Base-by-base conservation (phyloP, 768 basidiomycete species). In the Crepidotus variabilis region DNA sequence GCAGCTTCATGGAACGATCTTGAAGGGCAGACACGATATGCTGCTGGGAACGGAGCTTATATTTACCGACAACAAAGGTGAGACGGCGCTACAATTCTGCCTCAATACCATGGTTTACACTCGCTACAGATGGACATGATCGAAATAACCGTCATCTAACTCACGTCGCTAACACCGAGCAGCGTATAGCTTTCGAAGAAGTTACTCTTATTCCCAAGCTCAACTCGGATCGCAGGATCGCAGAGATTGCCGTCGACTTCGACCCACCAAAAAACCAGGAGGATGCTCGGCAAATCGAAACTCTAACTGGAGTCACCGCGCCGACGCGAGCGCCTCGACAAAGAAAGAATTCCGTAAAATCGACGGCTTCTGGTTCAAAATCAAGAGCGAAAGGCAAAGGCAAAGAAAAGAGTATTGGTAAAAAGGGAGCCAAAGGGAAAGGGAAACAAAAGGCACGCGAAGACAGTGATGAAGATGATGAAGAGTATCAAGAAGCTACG, bases 41-140 rank as follows among this genome's bases (percentile, higher is more conserved):
- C 75, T 92, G 2, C 71, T 92, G 2, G 91, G 91, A 1, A 87
- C 88, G 0, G 90, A 93, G 63, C 70, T 93, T 22, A 64, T 92
- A 18, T 92, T 92, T 67, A 79, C 82, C 0, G 90, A 91, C 54
- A 78, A 78, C 33, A 84, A 84, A 74, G 80, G 87, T 84, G 57
- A 33, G 68, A 47, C 4, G 23, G 47, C 33, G 34, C 2, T 33
- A 20, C 5, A 43, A 3, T 16, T 2, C 13, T 3, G 18, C 5
- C 28, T 28, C 39, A 11, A 5, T 20, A 43, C 39, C 13, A 11
- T 16, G n/a, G 47, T 52, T 8, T 10, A 23, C 33, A 20, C 49
- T 46, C 50, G 9, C 51, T 55, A 22, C 35, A 64, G 85, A 82
- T 56, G 71, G 72, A 10, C 63, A 71, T 13, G 81, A 84, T 47